Evolutionary conservation across 805 yeast genomes (phyloP).

Genomic region (Starmera caribaea): DNA sequence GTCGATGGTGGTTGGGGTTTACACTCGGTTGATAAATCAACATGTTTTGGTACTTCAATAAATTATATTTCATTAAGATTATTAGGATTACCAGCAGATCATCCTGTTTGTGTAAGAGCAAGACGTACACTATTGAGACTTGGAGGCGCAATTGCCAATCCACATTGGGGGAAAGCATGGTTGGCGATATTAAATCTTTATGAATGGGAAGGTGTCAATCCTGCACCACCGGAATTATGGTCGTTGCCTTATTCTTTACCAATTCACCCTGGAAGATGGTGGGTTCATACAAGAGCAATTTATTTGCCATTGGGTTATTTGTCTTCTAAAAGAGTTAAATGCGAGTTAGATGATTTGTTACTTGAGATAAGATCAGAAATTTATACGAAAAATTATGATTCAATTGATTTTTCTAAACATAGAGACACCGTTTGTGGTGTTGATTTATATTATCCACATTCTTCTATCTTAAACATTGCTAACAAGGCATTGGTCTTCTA

Average conservation of each 20-base stretch:
- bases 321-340: constrained; percentile 42
- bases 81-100: constrained; percentile 64
- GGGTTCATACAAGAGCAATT: constrained; percentile 96
- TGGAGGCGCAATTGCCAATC: constrained; percentile 86
- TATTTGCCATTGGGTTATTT: constrained; percentile 82
- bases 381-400: constrained; percentile 53
- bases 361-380: constrained; percentile 66
- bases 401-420: constrained; percentile 58
- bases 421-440: constrained; percentile 85
- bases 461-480: constrained; percentile 49
- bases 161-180: constrained; percentile 99
- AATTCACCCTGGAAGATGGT: constrained; percentile 93
- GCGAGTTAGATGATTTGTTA: constrained; percentile 57
- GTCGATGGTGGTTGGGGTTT: constrained; percentile 99
- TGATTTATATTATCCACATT: constrained; percentile 91
- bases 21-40: constrained; percentile 84
- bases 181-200: constrained; percentile 70
- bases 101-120: constrained; percentile 73
- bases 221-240: constrained; percentile 97
- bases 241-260: constrained; percentile 72
- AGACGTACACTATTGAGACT: constrained; percentile 54
- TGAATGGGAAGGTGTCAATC: constrained; percentile 95
- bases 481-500: constrained; percentile 54
- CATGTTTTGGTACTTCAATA: constrained; percentile 89
- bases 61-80: constrained; percentile 78